phyloP scores from a whole-genome alignment of 2,329 filamentous ascomycete genomes.

The Berkeleyomyces basicola region DNA sequence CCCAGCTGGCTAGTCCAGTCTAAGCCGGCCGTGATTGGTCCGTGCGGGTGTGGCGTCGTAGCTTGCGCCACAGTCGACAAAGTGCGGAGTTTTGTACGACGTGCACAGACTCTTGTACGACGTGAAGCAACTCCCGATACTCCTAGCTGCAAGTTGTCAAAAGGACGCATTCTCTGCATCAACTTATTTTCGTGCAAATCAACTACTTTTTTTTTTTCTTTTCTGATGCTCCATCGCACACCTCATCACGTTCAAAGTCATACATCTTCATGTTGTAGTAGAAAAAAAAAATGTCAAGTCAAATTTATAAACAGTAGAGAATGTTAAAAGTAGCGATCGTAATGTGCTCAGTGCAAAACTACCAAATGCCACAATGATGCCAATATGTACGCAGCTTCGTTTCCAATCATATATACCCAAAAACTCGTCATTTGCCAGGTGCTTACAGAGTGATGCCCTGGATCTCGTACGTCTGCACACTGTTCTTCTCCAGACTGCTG shows the following conservation, averaged over 20 bases:
- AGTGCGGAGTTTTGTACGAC: not conserved
- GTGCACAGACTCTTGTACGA: not conserved
- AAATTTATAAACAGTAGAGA: not conserved
- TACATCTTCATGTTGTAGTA: not conserved
- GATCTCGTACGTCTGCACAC: slow-evolving; percentile 26
- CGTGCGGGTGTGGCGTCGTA: not conserved
- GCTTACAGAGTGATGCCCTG: slow-evolving; percentile 17
- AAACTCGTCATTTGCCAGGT: not conserved
- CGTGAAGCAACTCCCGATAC: not conserved
- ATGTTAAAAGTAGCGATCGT: not conserved
- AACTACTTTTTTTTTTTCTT: too few relatives aligned
- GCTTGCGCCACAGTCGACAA: not conserved
- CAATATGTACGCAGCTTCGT: not conserved
- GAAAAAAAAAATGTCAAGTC: not conserved
- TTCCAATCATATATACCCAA: not conserved
- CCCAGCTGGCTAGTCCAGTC: not conserved
- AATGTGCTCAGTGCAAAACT: not conserved
- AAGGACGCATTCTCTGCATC: too few relatives aligned
- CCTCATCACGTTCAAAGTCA: not conserved
- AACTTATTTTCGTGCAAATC: too few relatives aligned
- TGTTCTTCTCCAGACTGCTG: slow-evolving; percentile 21
- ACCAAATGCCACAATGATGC: not conserved
- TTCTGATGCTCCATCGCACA: too few relatives aligned
- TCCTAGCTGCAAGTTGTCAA: too few relatives aligned
- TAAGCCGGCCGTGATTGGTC: too few relatives aligned